These are phyloP conservation scores for Spinacia oleracea DNA, from an alignment of 179 eudicot genomes.

Conservation along the genomic window DNA sequence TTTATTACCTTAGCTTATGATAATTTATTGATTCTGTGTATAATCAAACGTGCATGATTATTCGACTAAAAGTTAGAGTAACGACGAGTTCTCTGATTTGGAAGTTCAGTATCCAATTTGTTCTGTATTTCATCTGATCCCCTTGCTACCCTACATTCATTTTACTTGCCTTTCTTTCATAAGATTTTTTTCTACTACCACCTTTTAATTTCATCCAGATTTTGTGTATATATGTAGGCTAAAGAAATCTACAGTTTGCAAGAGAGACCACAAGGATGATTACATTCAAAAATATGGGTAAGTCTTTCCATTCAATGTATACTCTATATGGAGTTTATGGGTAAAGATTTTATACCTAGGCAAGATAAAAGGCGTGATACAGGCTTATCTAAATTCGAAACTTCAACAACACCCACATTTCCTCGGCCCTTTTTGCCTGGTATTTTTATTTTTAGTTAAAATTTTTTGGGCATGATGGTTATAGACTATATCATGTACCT, in stretches of 20 bases:
- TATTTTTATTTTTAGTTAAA: not conserved
- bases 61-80: not conserved
- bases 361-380: not conserved
- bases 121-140: not conserved
- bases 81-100: not conserved
- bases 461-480: not conserved
- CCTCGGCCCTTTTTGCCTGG: not conserved
- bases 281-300: not conserved
- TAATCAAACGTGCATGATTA: no score
- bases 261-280: not conserved
- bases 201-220: not conserved
- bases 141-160: not conserved
- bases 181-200: no score
- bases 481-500: not conserved
- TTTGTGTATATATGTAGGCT: not conserved
- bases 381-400: not conserved
- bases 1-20: no score
- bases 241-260: not conserved
- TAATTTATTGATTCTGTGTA: no score
- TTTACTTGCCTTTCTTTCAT: no score
- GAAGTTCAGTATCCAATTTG: not conserved
- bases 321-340: not conserved
- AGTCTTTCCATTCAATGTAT: not conserved
- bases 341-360: not conserved
- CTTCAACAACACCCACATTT: not conserved